These are phyloP conservation scores for Cryptosporidium baileyi DNA, from an alignment of 169 alveolate genomes.

Conservation along the genomic window DNA sequence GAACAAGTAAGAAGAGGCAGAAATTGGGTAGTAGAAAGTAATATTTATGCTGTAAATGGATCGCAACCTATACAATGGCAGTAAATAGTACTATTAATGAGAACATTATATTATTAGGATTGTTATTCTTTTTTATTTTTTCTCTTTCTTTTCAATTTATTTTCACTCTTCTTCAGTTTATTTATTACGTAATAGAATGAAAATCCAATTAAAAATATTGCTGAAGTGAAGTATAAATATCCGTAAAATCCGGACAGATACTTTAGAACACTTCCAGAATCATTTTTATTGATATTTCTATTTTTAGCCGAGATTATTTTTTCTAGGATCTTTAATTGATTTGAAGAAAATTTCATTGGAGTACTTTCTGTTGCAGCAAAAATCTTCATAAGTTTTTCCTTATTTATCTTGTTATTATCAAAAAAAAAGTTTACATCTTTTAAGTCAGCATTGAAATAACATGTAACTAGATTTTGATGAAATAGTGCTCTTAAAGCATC, in stretches of 20 bases:
- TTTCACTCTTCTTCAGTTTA: not conserved
- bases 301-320: not conserved
- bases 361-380: not conserved
- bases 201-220: not conserved
- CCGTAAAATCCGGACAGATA: constrained; percentile 13
- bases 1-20: constrained; percentile 52
- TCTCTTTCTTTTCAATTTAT: not conserved
- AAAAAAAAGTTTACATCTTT: not conserved
- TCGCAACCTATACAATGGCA: constrained; percentile 65
- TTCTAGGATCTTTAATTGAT: constrained; percentile 31
- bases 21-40: not conserved
- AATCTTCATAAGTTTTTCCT: not conserved
- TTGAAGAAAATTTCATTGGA: constrained; percentile 26
- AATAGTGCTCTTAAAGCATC: constrained; percentile 63
- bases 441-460: constrained; percentile 33
- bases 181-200: constrained; percentile 20
- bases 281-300: not conserved
- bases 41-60: not conserved
- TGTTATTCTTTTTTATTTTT: not conserved
- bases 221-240: constrained; percentile 8
- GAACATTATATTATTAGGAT: not conserved
- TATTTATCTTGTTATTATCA: not conserved
- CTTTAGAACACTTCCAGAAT: not conserved
- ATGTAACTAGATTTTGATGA: constrained; percentile 55
- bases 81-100: not conserved